Conservation (phyloP, 2,329 filamentous ascomycete genomes). For the Cladophialophora exuberans region DNA sequence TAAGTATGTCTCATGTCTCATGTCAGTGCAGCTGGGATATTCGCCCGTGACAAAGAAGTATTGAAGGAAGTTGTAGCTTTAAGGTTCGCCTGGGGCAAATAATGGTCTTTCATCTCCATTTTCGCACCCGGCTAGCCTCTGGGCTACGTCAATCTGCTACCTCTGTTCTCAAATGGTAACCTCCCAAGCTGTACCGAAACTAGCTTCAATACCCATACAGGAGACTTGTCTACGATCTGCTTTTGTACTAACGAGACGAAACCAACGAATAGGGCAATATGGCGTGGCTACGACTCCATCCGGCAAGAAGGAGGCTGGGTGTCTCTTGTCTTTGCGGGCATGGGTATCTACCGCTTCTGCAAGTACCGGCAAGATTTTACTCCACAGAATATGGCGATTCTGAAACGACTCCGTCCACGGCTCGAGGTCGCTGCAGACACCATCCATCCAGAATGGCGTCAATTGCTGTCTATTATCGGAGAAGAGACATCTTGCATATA, state of each 20-base stretch:
- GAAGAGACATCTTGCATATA: conserved; percentile 48
- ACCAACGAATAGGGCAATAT: conserved; percentile 50
- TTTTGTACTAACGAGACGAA: background rate
- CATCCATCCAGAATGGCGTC: conserved; percentile 57
- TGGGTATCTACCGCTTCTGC: conserved; percentile 63
- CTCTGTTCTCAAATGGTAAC: too few relatives aligned
- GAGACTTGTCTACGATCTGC: too few relatives aligned
- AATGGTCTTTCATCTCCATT: too few relatives aligned
- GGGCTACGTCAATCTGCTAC: too few relatives aligned
- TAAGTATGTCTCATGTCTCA: conserved; percentile 47
- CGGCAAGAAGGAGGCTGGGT: conserved; percentile 62
- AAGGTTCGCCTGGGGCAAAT: too few relatives aligned
- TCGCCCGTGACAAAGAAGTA: too few relatives aligned
- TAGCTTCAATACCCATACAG: too few relatives aligned
- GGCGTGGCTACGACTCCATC: conserved; percentile 63
- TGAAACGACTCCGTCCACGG: conserved; percentile 50
- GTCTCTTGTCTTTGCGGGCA: conserved; percentile 59
- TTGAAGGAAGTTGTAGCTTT: too few relatives aligned
- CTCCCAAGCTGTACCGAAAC: too few relatives aligned
- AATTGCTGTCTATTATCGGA: conserved; percentile 50
- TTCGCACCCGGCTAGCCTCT: too few relatives aligned
- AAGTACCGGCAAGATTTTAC: conserved; percentile 62
- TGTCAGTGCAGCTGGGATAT: too few relatives aligned
- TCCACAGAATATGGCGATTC: conserved; percentile 53
- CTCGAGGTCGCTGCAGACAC: conserved; percentile 60